Evolutionary conservation across 2,329 filamentous ascomycete genomes (phyloP).

Genomic region (Aspergillus fumigatiaffinis): DNA sequence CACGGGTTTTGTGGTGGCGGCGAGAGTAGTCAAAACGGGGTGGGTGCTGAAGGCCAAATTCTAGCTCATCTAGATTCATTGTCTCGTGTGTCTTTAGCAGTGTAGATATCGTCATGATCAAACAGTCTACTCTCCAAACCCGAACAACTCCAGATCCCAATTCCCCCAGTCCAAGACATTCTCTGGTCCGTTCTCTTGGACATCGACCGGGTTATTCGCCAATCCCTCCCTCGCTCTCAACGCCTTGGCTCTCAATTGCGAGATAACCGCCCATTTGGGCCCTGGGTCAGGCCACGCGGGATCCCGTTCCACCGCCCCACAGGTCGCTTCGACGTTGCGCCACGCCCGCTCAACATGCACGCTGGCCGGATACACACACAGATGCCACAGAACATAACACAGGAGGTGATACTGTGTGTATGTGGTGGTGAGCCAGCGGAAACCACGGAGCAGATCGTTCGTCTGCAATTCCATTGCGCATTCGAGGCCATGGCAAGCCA

Average conservation of each 20-base stretch:
- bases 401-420: conserved; percentile 45
- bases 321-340: conserved; percentile 12
- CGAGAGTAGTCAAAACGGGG: background rate
- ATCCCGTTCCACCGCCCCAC: conserved; percentile 14
- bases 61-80: conserved; percentile 2
- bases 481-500: conserved; percentile 36
- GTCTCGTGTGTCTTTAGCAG: background rate
- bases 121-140: conserved; percentile 19
- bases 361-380: conserved; percentile 38
- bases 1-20: conserved; percentile 1
- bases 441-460: conserved; percentile 39
- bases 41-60: conserved; percentile 7
- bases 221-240: conserved; percentile 5
- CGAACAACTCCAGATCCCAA: conserved; percentile 17
- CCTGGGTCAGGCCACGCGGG: conserved; percentile 18
- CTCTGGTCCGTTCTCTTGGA: background rate
- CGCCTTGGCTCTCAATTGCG: conserved; percentile 17
- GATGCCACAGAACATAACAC: conserved; percentile 44
- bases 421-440: conserved; percentile 36
- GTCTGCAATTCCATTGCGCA: conserved; percentile 23
- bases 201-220: background rate
- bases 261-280: conserved; percentile 21
- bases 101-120: background rate
- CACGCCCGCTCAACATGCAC: conserved; percentile 32
- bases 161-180: conserved; percentile 10